Evolutionary conservation across 2,329 filamentous ascomycete species (phyloP).

Genomic region (Aspergillus fumigatus): DNA sequence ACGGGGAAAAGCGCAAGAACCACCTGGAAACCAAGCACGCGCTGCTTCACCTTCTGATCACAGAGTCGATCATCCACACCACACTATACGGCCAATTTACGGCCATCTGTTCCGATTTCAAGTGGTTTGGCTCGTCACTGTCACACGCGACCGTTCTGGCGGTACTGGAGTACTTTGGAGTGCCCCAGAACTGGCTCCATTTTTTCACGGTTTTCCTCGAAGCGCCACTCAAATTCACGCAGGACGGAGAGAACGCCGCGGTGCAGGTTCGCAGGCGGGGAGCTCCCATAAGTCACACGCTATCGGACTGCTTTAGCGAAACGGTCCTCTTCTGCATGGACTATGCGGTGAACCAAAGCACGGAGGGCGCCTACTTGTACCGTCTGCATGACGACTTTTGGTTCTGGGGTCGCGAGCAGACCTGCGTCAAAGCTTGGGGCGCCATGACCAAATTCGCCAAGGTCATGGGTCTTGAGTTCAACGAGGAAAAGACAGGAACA

Average conservation of each 20-base stretch:
- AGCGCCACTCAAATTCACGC: conserved; percentile 54
- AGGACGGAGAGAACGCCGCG: conserved; percentile 47
- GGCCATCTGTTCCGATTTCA: conserved; percentile 55
- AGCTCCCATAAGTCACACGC: conserved; percentile 55
- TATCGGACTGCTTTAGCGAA: conserved; percentile 60
- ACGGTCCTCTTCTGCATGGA: conserved; percentile 61
- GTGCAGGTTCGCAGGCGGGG: conserved; percentile 50
- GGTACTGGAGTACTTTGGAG: conserved; percentile 56
- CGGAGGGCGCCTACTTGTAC: conserved; percentile 53
- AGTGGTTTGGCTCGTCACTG: conserved; percentile 55
- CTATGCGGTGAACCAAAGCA: conserved; percentile 57
- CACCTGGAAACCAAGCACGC: conserved; percentile 51
- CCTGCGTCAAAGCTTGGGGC: conserved; percentile 56
- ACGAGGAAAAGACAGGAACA: conserved; percentile 55
- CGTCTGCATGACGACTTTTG: conserved; percentile 63
- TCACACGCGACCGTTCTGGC: conserved; percentile 57
- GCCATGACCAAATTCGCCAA: conserved; percentile 52
- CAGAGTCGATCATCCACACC: conserved; percentile 51
- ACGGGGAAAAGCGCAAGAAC: conserved; percentile 34
- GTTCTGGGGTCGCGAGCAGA: conserved; percentile 58
- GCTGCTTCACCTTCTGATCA: conserved; percentile 53
- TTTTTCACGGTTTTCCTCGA: conserved; percentile 59
- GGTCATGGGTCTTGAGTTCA: conserved; percentile 55
- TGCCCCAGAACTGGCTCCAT: conserved; percentile 52
- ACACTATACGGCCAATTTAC: conserved; percentile 47